A percentile compares a stretch with the other conserved stretches of the same genome.
Evolutionary conservation across 805 yeast species (phyloP).

Genomic region (Starmerella cellae): DNA sequence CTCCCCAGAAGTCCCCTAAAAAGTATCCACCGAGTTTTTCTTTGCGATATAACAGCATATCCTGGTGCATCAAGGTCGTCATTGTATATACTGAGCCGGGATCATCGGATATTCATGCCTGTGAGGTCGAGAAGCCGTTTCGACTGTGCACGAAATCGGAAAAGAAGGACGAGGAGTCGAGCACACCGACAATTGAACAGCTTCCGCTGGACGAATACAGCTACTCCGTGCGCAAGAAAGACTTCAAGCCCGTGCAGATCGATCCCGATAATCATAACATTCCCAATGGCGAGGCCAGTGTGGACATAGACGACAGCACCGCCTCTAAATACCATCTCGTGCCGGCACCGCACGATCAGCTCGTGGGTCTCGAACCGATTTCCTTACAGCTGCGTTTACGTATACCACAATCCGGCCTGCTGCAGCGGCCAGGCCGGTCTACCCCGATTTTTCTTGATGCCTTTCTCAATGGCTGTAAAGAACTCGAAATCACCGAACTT

Average conservation of each 20-base stretch:
- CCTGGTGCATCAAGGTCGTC: constrained; percentile 7
- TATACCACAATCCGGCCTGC: background rate
- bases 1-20: background rate
- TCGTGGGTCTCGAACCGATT: too few species aligned
- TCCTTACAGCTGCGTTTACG: background rate
- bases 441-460: background rate
- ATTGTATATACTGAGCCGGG: background rate
- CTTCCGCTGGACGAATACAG: background rate
- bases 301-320: background rate
- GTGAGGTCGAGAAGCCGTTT: constrained; percentile 1
- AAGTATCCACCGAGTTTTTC: constrained; percentile 12
- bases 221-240: background rate
- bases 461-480: background rate
- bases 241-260: background rate
- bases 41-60: constrained; percentile 5
- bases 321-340: background rate
- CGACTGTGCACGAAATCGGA: constrained; percentile 3
- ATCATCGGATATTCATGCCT: background rate
- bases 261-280: background rate
- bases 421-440: background rate
- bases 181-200: background rate
- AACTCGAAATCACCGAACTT: background rate
- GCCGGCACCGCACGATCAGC: background rate
- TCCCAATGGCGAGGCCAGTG: background rate
- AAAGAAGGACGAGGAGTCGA: background rate